Evolutionary conservation across 1,284 basidiomycete species (phyloP), one percentile per base, ranked within the genome.

Genomic region (Veloporphyrellus conicus): DNA sequence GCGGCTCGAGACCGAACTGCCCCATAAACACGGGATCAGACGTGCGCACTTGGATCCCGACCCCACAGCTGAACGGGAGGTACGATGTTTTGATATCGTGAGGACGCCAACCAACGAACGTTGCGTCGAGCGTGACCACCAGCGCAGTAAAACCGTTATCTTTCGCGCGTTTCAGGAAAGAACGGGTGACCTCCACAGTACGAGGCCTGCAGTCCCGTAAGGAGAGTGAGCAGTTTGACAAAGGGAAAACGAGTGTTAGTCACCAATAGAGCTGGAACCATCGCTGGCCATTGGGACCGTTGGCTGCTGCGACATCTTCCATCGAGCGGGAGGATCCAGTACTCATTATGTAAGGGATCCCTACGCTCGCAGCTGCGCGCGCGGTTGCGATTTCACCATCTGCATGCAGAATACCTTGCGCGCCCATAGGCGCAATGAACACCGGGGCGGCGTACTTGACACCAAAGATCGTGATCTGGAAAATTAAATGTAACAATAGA

Each of bases 241-340:
- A 25, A 25, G 23, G 23, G 5, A 8, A 25, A 5, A 8, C 23
- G 23, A 8, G 23, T 25, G 23, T 25, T 4, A 8, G 8, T 25
- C 23, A 77, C 82, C 84, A 87, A 64, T 92, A 92, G 8, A 92
- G 75, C 65, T 93, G 89, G 67, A 80, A 93, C 81, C 83, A 91
- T 20, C 87, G 73, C 25, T 78, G 70, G 0, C 78, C 73, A 47
- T 74, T 66, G 2, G 49, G 49, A 1, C 79, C 82, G 50, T 83
- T 87, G 2, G 78, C 84, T 46, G 71, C 66, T 5, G 79, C 87
- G 1, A 89, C 81, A 31, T 79, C 79, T 62, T 92, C 89, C 56
- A 91, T 84, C 10, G 81, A 77, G 22, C 81, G 75, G 15, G 78
- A 75, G 0, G 84, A 74, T 3, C 83, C 86, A 0, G 87, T 84